Evolutionary conservation across 2,329 filamentous ascomycete species (phyloP).

Genomic region (Nothophaeocryptopus gaeumannii): DNA sequence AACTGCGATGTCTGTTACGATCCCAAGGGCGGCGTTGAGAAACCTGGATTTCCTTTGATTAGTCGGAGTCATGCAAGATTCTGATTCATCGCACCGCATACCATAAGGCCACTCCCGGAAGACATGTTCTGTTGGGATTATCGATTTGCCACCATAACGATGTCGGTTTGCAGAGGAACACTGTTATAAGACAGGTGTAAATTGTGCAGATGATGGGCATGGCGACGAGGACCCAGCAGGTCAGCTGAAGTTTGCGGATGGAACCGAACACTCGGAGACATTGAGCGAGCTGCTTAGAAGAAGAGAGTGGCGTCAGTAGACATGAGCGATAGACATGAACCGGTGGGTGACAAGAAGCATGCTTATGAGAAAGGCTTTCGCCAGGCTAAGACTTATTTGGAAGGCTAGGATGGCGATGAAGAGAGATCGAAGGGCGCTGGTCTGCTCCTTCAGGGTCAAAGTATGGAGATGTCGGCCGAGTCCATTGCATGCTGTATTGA

Average conservation of each 20-base stretch:
- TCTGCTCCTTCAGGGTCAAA: not conserved
- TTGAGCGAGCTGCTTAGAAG: not conserved
- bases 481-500: not conserved
- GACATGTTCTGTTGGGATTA: not conserved
- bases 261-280: slow-evolving; percentile 1
- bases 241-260: not conserved
- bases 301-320: not conserved
- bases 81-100: not conserved
- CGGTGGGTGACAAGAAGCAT: not conserved
- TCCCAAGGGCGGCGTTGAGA: slow-evolving; percentile 7
- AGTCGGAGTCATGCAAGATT: too few relatives aligned
- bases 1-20: slow-evolving; percentile 31
- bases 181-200: not conserved
- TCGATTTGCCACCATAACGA: not conserved
- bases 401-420: not conserved
- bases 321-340: too few relatives aligned
- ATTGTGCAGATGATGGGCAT: not conserved
- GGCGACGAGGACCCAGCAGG: not conserved
- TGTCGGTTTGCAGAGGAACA: not conserved
- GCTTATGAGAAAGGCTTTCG: not conserved
- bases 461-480: not conserved
- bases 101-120: not conserved
- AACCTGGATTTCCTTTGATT: not conserved
- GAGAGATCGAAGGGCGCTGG: not conserved
- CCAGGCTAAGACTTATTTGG: not conserved